These are phyloP conservation scores for Naegleria fowleri DNA, from an alignment of 208 protist species.

Conservation along the genomic window DNA sequence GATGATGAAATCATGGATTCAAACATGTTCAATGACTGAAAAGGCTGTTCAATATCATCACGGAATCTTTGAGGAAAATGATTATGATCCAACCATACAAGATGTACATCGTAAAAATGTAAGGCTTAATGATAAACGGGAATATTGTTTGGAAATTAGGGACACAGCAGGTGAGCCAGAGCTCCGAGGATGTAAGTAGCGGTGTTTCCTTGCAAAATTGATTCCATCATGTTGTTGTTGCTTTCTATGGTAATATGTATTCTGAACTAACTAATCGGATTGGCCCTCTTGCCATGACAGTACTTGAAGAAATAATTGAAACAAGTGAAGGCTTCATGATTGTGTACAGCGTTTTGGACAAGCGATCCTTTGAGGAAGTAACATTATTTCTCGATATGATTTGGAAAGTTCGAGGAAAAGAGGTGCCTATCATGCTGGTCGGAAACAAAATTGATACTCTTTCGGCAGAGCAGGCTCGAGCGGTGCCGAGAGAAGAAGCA, in stretches of 20 bases:
- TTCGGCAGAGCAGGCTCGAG: conserved; percentile 40
- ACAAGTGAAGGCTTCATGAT: conserved; percentile 50
- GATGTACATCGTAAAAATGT: conserved; percentile 58
- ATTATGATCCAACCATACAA: conserved; percentile 60
- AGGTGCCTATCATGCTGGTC: conserved; percentile 51
- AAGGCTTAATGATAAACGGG: conserved; percentile 48
- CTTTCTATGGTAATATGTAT: no score
- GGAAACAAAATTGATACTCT: conserved; percentile 59
- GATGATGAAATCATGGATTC: no score
- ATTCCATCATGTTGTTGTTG: no score
- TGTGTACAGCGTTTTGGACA: conserved; percentile 47
- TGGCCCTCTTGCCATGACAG: conserved; percentile 21
- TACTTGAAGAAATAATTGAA: conserved; percentile 34
- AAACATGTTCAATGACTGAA: no score
- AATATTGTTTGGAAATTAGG: conserved; percentile 58
- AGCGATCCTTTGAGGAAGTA: conserved; percentile 53
- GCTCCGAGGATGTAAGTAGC: neutral
- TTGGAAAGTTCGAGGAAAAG: conserved; percentile 42
- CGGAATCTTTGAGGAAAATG: neutral
- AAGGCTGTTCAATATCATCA: neutral
- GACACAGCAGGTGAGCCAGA: conserved; percentile 59
- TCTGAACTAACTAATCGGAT: no score
- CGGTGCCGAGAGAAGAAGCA: conserved; percentile 46
- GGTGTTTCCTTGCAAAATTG: no score
- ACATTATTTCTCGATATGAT: conserved; percentile 43